Evolutionary conservation across 2,329 filamentous ascomycete species (phyloP), one percentile per base, ranked within the genome.

Genomic region (Hysterium pulicare): DNA sequence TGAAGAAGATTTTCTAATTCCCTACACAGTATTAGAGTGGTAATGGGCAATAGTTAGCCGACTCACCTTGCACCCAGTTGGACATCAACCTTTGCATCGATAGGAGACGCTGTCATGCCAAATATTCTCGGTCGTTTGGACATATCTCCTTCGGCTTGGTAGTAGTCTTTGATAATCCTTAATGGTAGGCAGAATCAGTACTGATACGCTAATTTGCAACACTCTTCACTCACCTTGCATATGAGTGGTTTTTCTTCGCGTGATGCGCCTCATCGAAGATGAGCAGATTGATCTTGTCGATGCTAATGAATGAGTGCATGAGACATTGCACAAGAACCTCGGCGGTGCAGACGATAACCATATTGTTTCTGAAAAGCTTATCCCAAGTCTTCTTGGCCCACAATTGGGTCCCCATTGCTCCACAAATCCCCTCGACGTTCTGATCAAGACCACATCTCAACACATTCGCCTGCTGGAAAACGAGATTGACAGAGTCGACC

Each of bases 191-290:
- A 35, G 13, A 23, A 35, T 31, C 15, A 35, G 7, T 9, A 16
- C 7, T 24, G 3, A 33, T 17, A 17, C 13, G 17, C 17, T n/a
- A 5, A 15, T 17, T 28, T n/a, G 17, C 13, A 10, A 17, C n/a
- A n/a, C n/a, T n/a, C n/a, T n/a, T n/a, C n/a, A n/a, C 59, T 41
- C 48, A 75, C 74, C 81, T 78, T 16, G 91, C 88, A 59, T 95
- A 98, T 0, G 88, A 78, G 57, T 98, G 93, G 39, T 90, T 86
- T 63, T 91, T 94, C 68, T 98, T 98, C 0, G 91, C 83, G 59
- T 97, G 93, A 57, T 98, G 93, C 5, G 90, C 93, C 67, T 98
- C 93, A 57, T 98, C 93, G 51, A 98, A 95, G 46, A 97, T 83
- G 28, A 98, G 73, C 1, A 98, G 77, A 57, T 91, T 97, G 64